Evolutionary conservation across 257 asterid species (phyloP), one percentile per base, ranked within the genome.

Genomic region (Eustoma russellianum): DNA sequence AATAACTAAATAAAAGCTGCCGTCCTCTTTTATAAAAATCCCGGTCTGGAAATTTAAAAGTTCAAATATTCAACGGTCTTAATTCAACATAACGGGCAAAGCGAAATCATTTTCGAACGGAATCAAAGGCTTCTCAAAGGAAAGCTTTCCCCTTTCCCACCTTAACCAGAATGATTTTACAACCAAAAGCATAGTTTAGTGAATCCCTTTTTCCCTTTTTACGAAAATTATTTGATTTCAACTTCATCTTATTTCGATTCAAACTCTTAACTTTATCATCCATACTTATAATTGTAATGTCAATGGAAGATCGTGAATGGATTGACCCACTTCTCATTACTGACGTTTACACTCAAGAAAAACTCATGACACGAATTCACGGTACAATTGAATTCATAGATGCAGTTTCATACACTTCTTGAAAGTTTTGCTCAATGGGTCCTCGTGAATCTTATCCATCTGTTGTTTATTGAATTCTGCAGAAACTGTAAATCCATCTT

Each of bases 261-360:
- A 77, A 86, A 79, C 54, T 41, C 53, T 49, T 64, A 50, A 62
- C 45, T 70, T 34, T 58, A 52, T 61, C 57, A 41, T 63, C 66
- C 70, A 73, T 66, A 13, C 17, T 5, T 24, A 38, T 49, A 54
- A 11, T 46, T 9, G 13, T 58, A 48, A 35, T 13, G 63, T 70
- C 78, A 57, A 85, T 85, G 91, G 79, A 67, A 54, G 81, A 70
- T 56, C 46, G 64, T 71, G 75, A 72, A 49, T 76, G 84, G 88
- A 68, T 70, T 56, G 88, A 80, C 77, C 93, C 93, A 61, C 83
- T 87, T 76, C 88, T 77, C 63, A 64, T 82, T 62, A 82, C 96
- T 15, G 93, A 82, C 52, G 89, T 60, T 75, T 75, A 79, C 59
- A 62, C 66, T 50, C 86, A 72, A 49, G 73, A 65, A 57, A 63